A percentile compares a stretch with the other conserved stretches of the same genome.
Evolutionary conservation across 192 early-diverging fungal genomes (phyloP).

Genomic region (Globomyces pollinis-pini): DNA sequence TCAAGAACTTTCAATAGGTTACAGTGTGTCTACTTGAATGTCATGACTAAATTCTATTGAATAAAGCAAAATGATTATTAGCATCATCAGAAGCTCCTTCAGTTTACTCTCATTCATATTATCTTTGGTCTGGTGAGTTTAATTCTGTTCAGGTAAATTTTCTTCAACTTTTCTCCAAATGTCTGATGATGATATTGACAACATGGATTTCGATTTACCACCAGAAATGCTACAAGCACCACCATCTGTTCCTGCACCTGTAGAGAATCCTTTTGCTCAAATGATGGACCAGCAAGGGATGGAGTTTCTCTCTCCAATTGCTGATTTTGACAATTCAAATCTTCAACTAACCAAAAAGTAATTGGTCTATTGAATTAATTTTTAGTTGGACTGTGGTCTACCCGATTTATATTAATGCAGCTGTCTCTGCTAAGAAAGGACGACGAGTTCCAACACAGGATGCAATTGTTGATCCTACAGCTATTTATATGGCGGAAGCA

Average conservation of each 20-base stretch:
- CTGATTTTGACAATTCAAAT: too few relatives aligned
- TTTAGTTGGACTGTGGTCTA: constrained; percentile 14
- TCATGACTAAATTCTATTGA: too few relatives aligned
- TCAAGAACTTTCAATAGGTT: too few relatives aligned
- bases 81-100: too few relatives aligned
- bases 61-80: too few relatives aligned
- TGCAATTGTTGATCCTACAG: constrained; percentile 17
- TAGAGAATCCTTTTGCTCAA: neutral
- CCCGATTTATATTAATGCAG: constrained; percentile 31
- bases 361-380: neutral
- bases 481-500: constrained; percentile 30
- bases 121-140: too few relatives aligned
- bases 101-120: too few relatives aligned
- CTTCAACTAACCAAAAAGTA: too few relatives aligned
- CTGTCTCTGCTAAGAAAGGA: constrained; percentile 11
- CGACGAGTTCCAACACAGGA: constrained; percentile 6
- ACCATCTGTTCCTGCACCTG: neutral
- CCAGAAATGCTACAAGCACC: constrained; percentile 4
- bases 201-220: constrained; percentile 37
- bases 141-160: too few relatives aligned
- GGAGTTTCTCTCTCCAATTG: neutral
- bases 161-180: too few relatives aligned
- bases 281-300: neutral
- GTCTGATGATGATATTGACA: constrained; percentile 24
- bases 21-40: too few relatives aligned